Evolutionary conservation across 2,329 filamentous ascomycete species (phyloP).

Genomic region (Alternaria alternata): DNA sequence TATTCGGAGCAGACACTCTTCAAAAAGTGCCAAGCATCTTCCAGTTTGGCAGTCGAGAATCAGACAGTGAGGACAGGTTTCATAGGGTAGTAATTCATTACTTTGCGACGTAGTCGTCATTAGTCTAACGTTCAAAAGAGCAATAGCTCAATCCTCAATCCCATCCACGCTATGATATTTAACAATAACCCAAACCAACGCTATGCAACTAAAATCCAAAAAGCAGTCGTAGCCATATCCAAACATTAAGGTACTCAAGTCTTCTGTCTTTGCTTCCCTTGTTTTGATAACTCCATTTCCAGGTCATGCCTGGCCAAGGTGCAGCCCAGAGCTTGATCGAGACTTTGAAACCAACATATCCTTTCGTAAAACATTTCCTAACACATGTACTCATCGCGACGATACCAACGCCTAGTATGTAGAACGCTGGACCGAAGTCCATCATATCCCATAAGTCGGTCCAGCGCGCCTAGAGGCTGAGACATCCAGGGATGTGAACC

Average conservation of each 20-base stretch:
- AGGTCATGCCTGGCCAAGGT: slow-evolving; percentile 10
- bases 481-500: slow-evolving; percentile 9
- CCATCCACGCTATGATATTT: neutral
- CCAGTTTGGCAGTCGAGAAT: neutral
- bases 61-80: neutral
- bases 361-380: slow-evolving; percentile 4
- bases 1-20: no score
- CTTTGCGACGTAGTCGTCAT: slow-evolving; percentile 10
- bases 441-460: neutral
- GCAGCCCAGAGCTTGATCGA: slow-evolving; percentile 23
- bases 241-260: neutral
- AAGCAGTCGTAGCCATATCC: neutral
- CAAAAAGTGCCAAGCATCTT: no score
- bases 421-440: slow-evolving; percentile 13
- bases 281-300: slow-evolving; percentile 14
- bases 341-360: slow-evolving; percentile 21
- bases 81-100: neutral
- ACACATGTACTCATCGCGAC: slow-evolving; percentile 8
- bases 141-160: slow-evolving; percentile 1
- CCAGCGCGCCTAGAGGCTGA: slow-evolving; percentile 15
- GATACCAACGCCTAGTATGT: slow-evolving; percentile 8
- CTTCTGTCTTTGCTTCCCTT: slow-evolving; percentile 6
- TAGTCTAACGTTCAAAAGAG: slow-evolving; percentile 5
- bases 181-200: slow-evolving; percentile 6
- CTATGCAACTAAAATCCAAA: slow-evolving; percentile 15